These are phyloP conservation scores for apple (Malus domestica) DNA, from an alignment of 306 rosid genomes.

Conservation along the genomic window ASM211411v1 NC_041799.1:9578001-9578500, in stretches of 20 bases:
- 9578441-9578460: no score
- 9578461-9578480: no score
- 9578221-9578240: not conserved
- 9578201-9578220: not conserved
- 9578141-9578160: constrained; percentile 2
- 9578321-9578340: not conserved
- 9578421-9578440: not conserved
- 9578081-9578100: constrained; percentile 32
- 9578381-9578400: not conserved
- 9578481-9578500: no score
- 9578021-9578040: constrained; percentile 27
- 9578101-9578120: constrained; percentile 13
- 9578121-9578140: not conserved
- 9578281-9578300: not conserved
- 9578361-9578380: not conserved
- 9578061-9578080: constrained; percentile 32
- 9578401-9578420: not conserved
- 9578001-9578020: constrained; percentile 38
- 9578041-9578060: constrained; percentile 28
- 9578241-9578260: not conserved
- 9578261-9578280: not conserved
- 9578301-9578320: not conserved
- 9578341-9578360: not conserved
- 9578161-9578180: constrained; percentile 6
- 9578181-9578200: constrained; percentile 5